phyloP scores from a whole-genome alignment of 192 early-diverging fungal species.

The Helicostylum pulchrum region DNA sequence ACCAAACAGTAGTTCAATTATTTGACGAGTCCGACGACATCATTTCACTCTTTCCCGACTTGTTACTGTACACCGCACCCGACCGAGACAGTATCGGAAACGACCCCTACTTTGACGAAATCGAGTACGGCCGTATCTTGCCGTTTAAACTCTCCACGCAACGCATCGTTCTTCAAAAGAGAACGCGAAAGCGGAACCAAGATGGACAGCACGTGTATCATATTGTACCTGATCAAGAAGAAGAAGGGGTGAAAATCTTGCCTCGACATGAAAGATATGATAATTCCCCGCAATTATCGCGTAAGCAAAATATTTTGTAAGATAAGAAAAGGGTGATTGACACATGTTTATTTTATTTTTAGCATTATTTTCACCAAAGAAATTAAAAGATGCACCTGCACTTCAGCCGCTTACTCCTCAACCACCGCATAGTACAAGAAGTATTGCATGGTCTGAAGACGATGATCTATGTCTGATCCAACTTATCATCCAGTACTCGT shows the following conservation, averaged over 20 bases:
- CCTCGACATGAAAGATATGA: conserved; percentile 44
- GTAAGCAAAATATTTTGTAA: too few species aligned
- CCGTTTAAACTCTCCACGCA: conserved; percentile 37
- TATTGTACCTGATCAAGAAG: conserved; percentile 13
- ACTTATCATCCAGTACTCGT: conserved; percentile 51
- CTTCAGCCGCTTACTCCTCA: conserved; percentile 41
- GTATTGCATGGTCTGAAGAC: conserved; percentile 47
- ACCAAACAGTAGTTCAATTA: conserved; percentile 28
- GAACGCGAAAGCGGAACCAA: conserved; percentile 23
- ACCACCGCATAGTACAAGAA: conserved; percentile 33
- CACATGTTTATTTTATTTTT: background rate
- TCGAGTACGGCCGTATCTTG: conserved; percentile 51
- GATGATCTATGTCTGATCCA: conserved; percentile 55
- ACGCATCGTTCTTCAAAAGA: conserved; percentile 17
- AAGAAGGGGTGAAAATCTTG: conserved; percentile 21
- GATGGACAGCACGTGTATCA: conserved; percentile 34
- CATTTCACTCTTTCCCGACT: conserved; percentile 48
- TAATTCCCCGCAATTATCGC: conserved; percentile 25
- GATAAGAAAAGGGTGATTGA: background rate
- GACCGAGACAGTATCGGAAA: conserved; percentile 43
- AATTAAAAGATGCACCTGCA: conserved; percentile 44
- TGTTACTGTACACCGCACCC: conserved; percentile 50
- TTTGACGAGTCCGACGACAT: conserved; percentile 32
- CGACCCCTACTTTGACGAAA: conserved; percentile 56
- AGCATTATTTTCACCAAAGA: conserved; percentile 43